Conservation (phyloP, 768 basidiomycete species). For the Auricularia sp. region DNA sequence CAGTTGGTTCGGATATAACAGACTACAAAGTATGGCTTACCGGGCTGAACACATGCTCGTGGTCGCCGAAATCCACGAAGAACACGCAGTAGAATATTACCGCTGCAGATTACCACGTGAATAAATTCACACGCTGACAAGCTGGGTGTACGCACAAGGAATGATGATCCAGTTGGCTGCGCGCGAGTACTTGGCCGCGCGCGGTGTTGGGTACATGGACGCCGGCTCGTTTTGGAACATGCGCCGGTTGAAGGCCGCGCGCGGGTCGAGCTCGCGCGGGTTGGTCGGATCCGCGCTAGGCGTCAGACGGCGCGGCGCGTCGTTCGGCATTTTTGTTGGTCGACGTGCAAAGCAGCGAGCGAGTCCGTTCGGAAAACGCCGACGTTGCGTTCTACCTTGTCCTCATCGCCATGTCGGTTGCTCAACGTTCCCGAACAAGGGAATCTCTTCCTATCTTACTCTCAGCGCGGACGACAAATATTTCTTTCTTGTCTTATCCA, state of each 20-base stretch:
- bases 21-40: constrained; percentile 28
- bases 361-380: not conserved
- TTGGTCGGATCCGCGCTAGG: not conserved
- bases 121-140: not conserved
- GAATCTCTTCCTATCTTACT: too few relatives aligned
- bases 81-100: constrained; percentile 49
- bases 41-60: constrained; percentile 60
- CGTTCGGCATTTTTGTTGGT: not conserved
- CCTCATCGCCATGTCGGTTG: too few relatives aligned
- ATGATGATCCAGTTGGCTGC: constrained; percentile 38
- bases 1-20: not conserved
- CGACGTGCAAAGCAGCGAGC: not conserved
- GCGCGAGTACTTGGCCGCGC: not conserved
- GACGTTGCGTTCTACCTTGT: not conserved
- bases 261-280: not conserved
- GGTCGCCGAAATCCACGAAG: constrained; percentile 58
- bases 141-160: constrained; percentile 33
- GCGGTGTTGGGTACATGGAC: not conserved
- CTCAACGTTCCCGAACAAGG: too few relatives aligned
- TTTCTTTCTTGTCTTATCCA: too few relatives aligned
- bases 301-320: not conserved
- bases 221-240: not conserved
- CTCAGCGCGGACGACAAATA: too few relatives aligned
- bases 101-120: constrained; percentile 24
- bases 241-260: not conserved